A percentile compares a stretch with the other conserved stretches of the same genome.
These are phyloP conservation scores for Blastobotrys peoriensis DNA, from an alignment of 805 yeast genomes.

Conservation along the genomic window DNA sequence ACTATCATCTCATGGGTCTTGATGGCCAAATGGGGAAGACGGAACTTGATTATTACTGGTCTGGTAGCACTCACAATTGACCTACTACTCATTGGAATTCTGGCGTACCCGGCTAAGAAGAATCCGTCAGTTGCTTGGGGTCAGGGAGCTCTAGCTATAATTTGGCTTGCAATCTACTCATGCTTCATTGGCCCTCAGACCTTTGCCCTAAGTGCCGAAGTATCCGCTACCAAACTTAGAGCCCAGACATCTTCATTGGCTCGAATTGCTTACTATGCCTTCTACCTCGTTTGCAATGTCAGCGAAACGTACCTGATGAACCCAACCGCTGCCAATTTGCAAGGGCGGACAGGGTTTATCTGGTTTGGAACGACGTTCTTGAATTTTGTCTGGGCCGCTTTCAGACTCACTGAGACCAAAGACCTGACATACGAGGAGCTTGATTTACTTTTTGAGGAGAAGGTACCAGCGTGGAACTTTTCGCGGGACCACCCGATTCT, in stretches of 20 bases:
- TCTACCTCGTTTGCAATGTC: conserved; percentile 27
- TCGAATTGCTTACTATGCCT: conserved; percentile 26
- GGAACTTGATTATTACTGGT: conserved; percentile 19
- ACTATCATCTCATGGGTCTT: conserved; percentile 23
- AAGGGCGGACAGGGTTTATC: conserved; percentile 44
- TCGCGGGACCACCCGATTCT: neutral
- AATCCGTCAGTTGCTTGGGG: conserved; percentile 21
- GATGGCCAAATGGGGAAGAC: conserved; percentile 7
- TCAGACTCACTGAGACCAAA: conserved; percentile 51
- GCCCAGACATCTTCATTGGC: conserved; percentile 38
- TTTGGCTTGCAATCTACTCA: conserved; percentile 42
- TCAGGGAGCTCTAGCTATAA: conserved; percentile 39
- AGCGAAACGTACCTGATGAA: conserved; percentile 41
- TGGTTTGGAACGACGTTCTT: conserved; percentile 35
- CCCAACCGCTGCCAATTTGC: conserved; percentile 39
- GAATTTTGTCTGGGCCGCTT: conserved; percentile 37
- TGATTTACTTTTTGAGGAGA: conserved; percentile 39
- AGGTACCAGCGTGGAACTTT: conserved; percentile 23
- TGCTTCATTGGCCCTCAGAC: conserved; percentile 39
- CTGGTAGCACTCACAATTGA: conserved; percentile 6
- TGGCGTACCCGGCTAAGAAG: conserved; percentile 7
- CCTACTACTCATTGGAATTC: conserved; percentile 17
- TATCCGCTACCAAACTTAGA: conserved; percentile 37
- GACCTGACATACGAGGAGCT: conserved; percentile 52
- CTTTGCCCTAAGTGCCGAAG: conserved; percentile 37